phyloP scores from a whole-genome alignment of 148 eudicot genomes.

The Cornus florida region DNA sequence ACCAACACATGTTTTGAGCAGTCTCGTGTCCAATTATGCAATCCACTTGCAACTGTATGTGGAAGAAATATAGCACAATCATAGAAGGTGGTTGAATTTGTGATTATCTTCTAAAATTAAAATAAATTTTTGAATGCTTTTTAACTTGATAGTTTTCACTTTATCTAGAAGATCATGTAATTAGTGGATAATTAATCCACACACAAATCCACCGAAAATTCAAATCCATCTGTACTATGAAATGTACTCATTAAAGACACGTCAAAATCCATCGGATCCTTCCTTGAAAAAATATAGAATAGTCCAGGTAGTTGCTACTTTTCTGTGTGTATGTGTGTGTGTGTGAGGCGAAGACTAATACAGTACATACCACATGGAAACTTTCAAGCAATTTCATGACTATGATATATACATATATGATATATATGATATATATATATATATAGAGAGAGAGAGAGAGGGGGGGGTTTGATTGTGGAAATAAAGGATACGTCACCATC shows the following conservation, averaged over 20 bases:
- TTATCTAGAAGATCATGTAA: no score
- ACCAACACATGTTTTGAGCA: no score
- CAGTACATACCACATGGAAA: neutral
- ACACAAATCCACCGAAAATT: neutral
- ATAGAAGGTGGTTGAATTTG: no score
- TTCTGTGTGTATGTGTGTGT: neutral
- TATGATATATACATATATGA: neutral
- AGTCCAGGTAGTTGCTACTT: neutral
- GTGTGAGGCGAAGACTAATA: neutral
- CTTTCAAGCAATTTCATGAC: slow-evolving; percentile 2
- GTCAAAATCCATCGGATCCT: neutral
- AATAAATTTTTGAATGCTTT: no score
- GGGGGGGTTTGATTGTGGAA: neutral
- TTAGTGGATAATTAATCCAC: no score
- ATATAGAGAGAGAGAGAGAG: neutral
- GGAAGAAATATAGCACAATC: no score
- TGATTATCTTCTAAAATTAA: no score
- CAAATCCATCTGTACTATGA: neutral
- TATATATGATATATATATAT: no score
- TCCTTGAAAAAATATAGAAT: neutral
- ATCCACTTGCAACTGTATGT: no score
- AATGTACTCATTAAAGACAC: no score
- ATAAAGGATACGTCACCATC: neutral
- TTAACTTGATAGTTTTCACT: no score
- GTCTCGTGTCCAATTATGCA: no score